These are phyloP conservation scores for Monosporascus sp. DNA, from an alignment of 2,329 filamentous ascomycete species.

Conservation along the genomic window DNA sequence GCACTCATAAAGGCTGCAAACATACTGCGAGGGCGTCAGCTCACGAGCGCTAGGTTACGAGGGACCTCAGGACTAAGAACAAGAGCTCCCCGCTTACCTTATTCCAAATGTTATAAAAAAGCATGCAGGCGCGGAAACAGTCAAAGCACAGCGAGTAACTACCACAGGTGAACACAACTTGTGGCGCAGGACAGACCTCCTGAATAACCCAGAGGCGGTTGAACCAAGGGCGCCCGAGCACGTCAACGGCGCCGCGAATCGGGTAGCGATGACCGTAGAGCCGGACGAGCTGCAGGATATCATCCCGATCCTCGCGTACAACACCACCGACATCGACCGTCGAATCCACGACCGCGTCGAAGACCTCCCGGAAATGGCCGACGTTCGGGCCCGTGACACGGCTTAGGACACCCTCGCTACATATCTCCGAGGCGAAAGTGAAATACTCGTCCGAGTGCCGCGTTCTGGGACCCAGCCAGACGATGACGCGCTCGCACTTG, in stretches of 20 bases:
- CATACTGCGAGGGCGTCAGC: neutral
- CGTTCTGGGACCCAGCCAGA: constrained; percentile 11
- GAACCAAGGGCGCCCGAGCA: constrained; percentile 26
- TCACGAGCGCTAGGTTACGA: neutral
- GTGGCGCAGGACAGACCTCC: constrained; percentile 18
- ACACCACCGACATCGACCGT: constrained; percentile 10
- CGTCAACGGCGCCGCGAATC: constrained; percentile 19
- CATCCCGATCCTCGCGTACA: constrained; percentile 20
- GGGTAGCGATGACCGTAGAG: constrained; percentile 19
- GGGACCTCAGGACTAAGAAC: neutral
- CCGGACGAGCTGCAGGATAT: constrained; percentile 18
- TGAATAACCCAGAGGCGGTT: constrained; percentile 31
- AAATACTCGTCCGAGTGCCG: constrained; percentile 5
- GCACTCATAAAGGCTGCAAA: neutral
- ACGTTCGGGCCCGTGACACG: constrained; percentile 19
- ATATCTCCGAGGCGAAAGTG: constrained; percentile 4
- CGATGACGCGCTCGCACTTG: constrained; percentile 5
- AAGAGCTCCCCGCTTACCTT: constrained; percentile 3
- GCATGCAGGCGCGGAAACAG: constrained; percentile 9
- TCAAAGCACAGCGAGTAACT: constrained; percentile 9
- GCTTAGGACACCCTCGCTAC: constrained; percentile 6
- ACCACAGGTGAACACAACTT: constrained; percentile 10
- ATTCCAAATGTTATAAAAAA: constrained; percentile 28
- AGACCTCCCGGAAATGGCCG: constrained; percentile 18
- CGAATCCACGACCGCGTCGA: constrained; percentile 25